phyloP scores from a whole-genome alignment of 225 moss, liverwort and hornwort species.

The Climacium dendroides region DNA sequence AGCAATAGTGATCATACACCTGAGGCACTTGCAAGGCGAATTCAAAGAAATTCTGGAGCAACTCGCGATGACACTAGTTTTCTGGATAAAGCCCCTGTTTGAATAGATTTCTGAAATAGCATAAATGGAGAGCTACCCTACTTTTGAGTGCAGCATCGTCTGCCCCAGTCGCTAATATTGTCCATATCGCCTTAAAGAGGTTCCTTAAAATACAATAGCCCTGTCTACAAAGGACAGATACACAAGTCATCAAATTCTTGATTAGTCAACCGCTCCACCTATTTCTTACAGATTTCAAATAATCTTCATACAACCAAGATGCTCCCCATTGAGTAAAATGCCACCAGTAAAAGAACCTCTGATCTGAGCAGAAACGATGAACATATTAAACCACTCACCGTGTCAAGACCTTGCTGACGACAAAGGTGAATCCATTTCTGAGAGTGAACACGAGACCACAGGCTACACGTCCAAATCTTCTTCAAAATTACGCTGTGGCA shows the following conservation, averaged over 20 bases:
- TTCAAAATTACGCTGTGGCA: not conserved
- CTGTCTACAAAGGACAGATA: conserved; percentile 20
- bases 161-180: conserved; percentile 48
- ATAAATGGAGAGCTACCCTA: not conserved
- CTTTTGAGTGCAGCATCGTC: conserved; percentile 51
- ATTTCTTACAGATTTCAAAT: not conserved
- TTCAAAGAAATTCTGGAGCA: not conserved
- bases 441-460: not conserved
- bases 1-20: not conserved
- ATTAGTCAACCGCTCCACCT: not conserved
- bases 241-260: not conserved
- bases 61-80: not conserved
- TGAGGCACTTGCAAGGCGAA: not conserved
- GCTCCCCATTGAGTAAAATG: not conserved
- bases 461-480: conserved; percentile 15
- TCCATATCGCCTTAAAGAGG: conserved; percentile 42
- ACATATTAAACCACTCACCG: not conserved
- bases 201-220: conserved; percentile 39
- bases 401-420: not conserved
- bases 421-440: not conserved
- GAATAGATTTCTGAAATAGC: not conserved
- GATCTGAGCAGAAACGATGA: not conserved
- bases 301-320: not conserved
- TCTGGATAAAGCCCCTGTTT: not conserved
- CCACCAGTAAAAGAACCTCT: not conserved